Evolutionary conservation across 2,329 filamentous ascomycete genomes (phyloP), one percentile per base, ranked within the genome.

Genomic region (Diaporthe citri): DNA sequence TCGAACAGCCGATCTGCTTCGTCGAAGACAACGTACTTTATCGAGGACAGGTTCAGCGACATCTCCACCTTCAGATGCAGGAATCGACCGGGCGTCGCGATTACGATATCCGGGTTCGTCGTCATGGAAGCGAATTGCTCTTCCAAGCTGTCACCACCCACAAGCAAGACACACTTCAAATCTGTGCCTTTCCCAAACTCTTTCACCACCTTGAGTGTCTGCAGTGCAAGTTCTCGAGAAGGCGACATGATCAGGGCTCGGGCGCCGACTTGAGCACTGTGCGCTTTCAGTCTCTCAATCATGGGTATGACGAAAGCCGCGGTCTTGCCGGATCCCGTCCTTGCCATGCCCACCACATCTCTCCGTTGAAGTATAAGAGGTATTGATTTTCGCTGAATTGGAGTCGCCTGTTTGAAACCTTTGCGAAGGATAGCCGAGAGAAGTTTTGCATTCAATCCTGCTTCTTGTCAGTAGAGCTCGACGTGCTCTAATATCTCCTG

Each of bases 281-380:
- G 97, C 34, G 91, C 90, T 84, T 96, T 97, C 76, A 99, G 87
- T 78, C 93, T 94, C 86, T 99, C 95, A 76, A 99, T 95, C 96
- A 99, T 98, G 57, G 97, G 97, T 78, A 99, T 97, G 36, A 98
- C 95, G 83, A 99, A 99, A 31, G 97, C 97, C 1, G 96, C 97
- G 1, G 97, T 99, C 87, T 99, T 99, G 86, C 97, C 97, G 28
- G 96, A 98, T 82, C 97, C 97, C n/a, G 97, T 99, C 78, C 97
- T 90, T 10, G 97, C 97, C 97, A 99, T 99, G 78, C 96, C 97
- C 34, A 99, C 96, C n/a, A 98, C 94, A 88, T 99, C 97, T 85
- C 95, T 94, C 72, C 93, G 91, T 76, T 97, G 94, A 79, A 98
- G 88, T 73, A 99, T 92, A 73, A 98, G 88, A 5, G 97, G 97